Percentiles rank a stretch among this genome's conserved stretches.
phyloP scores from a whole-genome alignment of 1,284 basidiomycete species.

The Austropuccinia psidii region DNA sequence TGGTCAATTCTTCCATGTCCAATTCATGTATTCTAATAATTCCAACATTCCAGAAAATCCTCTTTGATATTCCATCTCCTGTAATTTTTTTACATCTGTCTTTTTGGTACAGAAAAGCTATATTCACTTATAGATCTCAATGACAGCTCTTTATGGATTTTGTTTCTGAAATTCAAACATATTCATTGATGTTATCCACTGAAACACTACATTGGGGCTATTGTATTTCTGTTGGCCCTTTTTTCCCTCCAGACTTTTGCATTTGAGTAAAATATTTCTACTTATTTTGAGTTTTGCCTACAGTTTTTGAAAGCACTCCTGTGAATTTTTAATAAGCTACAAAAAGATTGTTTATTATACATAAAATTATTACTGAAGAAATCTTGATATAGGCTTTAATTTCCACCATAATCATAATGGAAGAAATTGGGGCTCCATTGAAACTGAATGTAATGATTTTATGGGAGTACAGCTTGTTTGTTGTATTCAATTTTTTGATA shows the following conservation, averaged over 20 bases:
- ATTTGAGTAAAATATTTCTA: conserved; percentile 6
- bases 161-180: background rate
- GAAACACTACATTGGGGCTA: background rate
- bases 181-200: background rate
- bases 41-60: background rate
- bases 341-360: too few species aligned
- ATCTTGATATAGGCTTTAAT: too few species aligned
- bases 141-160: background rate
- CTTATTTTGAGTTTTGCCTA: too few species aligned
- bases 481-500: too few species aligned
- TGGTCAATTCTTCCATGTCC: background rate
- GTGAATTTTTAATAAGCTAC: background rate
- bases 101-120: too few species aligned
- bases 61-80: background rate
- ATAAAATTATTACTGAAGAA: too few species aligned
- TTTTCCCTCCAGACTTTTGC: background rate
- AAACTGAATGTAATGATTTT: too few species aligned
- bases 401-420: too few species aligned
- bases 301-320: background rate
- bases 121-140: conserved; percentile 18
- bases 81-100: too few species aligned
- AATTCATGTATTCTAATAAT: background rate
- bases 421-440: too few species aligned
- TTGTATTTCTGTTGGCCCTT: background rate
- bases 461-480: too few species aligned